Base-by-base conservation (phyloP, 2,329 filamentous ascomycete genomes). In the Davidsoniella neocaledoniae region DNA sequence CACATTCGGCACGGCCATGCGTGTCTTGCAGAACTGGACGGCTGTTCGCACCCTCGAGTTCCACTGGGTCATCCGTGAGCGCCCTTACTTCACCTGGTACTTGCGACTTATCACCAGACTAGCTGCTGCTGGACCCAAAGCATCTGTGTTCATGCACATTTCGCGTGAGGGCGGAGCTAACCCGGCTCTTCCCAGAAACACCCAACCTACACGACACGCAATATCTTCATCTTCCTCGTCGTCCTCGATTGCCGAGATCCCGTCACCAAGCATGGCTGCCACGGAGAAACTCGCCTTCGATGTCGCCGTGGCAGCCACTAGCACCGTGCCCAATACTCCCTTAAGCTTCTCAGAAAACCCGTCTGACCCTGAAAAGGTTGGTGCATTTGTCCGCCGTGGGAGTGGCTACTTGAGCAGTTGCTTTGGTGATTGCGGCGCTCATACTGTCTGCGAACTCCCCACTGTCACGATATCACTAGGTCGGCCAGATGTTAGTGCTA, bases 1-100 rank as follows among this genome's bases (percentile, higher is more conserved):
- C 58, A 66, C 66, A 5, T 61, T 67, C 41, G 67, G 68, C 42
- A 61, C 61, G 19, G 64, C 63, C 5, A 60, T 67, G 39, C 58
- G 60, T 52, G 58, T 68, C 47, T 57, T 69, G 10, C 60, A 56
- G 45, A 59, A 19, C 19, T 36, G 48, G 41, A 23, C 48, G 16
- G 43, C 48, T 6, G 37, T 43, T 16, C 29, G 42, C 33, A 29
- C 57, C 55, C 4, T 68, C 12, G 56, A 60, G n/a, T 66, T 69
- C 46, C 55, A 68, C 12, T 69, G 66, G 66, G 59, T 63, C 46
- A 61, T 68, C 9, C 63, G 60, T 41, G 54, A 66, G 36, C 56
- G 59, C 40, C 65, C 60, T 7, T 60, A 61, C 45, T 53, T 68
- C 17, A 53, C 58, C 12, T 68, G 66, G 66, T 67, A 65, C 52